Evolutionary conservation across 257 asterid species (phyloP), one percentile per base, ranked within the genome.

Genomic region (Buddleja alternifolia): DNA sequence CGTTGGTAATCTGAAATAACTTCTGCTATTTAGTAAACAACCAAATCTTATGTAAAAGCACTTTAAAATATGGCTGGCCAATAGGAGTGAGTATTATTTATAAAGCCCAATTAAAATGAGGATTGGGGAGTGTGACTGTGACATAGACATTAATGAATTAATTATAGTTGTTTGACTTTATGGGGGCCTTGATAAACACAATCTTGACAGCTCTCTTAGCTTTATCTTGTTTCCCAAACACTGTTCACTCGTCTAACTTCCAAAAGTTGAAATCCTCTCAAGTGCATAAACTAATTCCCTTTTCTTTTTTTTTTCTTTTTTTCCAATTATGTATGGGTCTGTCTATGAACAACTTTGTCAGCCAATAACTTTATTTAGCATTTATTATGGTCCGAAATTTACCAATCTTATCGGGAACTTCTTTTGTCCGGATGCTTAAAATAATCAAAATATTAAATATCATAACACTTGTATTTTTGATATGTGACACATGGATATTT

Each of bases 141-240:
- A 60, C 52, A 55, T 34, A 45, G 67, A 52, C 58, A 51, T 61
- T 6, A 71, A 70, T n/a, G 24, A 41, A 62, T 52, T 52, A 52
- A 52, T 62, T 20, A 63, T 71, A 7, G 17, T 34, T 45, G 77
- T 56, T 73, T 73, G 77, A 73, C 77, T 73, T 72, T 73, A 5
- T 37, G 5, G 5, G 50, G 48, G 21, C 20, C 61, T 56, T 58
- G 32, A 72, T 50, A 61, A 72, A 63, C 72, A 72, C 77, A 72
- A 63, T 32, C 77, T 72, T 72, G 66, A 53, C 66, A 64, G 66
- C 66, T 57, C 50, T 24, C 52, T 23, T 63, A 10, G 25, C 14
- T 10, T 25, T 7, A 32, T 32, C 24, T 40, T 56, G 44, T 68
- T 57, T 44, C 65, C 39, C 56, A 21, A 69, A 44, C 20, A 57